These are phyloP conservation scores for Vickermania spadyakhi DNA, from an alignment of 208 protist genomes.

Conservation along the genomic window DNA sequence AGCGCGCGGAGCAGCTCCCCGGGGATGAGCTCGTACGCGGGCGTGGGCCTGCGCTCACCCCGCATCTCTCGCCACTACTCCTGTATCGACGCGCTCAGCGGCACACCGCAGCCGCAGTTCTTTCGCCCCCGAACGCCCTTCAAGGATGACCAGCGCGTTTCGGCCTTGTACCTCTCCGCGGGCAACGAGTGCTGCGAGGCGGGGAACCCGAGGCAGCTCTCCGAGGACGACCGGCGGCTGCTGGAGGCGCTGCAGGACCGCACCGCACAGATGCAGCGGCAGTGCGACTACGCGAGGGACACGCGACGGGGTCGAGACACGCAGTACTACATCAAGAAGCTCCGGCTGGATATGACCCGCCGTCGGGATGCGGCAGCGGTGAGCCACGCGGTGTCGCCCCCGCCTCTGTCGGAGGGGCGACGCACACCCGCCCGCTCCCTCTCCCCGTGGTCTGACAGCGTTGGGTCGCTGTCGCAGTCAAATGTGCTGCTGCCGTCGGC, in stretches of 20 bases:
- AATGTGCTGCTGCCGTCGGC: not conserved
- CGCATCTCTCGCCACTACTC: too few relatives aligned
- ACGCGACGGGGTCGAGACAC: conserved; percentile 25
- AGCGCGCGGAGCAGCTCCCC: not conserved
- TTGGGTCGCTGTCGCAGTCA: not conserved
- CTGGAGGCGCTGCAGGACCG: conserved; percentile 42
- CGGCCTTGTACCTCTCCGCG: not conserved
- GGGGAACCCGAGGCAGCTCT: conserved; percentile 2
- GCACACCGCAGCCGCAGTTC: not conserved
- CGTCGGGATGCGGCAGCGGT: not conserved
- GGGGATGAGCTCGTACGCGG: not conserved
- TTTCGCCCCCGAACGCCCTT: conserved; percentile 3
- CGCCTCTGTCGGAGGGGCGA: too few relatives aligned
- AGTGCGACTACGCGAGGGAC: conserved; percentile 29
- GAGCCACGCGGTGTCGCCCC: not conserved
- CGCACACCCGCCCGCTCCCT: too few relatives aligned
- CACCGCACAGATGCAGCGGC: conserved; percentile 42
- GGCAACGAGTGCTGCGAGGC: not conserved
- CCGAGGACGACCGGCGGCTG: conserved; percentile 30
- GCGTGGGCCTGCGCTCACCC: too few relatives aligned
- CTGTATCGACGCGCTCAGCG: not conserved
- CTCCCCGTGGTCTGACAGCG: too few relatives aligned
- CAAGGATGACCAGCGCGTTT: not conserved
- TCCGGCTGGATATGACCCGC: conserved; percentile 5
- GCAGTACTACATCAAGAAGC: conserved; percentile 40